Evolutionary conservation across 2,329 filamentous ascomycete genomes (phyloP).

Genomic region (Tricladium varicosporioides): DNA sequence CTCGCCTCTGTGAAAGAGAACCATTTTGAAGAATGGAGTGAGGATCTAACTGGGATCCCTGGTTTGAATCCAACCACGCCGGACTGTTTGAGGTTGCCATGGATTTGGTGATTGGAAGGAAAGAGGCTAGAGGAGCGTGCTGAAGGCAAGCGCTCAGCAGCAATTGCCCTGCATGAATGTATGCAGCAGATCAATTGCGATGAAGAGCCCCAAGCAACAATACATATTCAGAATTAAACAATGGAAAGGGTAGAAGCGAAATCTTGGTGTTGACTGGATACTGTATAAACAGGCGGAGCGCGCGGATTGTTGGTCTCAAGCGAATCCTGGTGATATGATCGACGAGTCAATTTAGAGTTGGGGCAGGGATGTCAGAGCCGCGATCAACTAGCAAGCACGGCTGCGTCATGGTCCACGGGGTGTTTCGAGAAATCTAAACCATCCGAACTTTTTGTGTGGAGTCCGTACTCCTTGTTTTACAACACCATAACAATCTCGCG

Average conservation of each 20-base stretch:
- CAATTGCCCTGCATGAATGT: neutral
- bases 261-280: neutral
- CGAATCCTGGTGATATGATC: neutral
- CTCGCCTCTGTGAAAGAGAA: constrained; percentile 11
- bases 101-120: constrained; percentile 3
- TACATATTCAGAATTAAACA: neutral
- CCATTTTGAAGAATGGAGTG: constrained; percentile 28
- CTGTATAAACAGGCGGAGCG: too few relatives aligned
- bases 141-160: neutral
- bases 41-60: constrained; percentile 22
- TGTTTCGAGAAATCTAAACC: neutral
- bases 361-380: neutral
- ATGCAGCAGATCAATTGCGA: constrained; percentile 5
- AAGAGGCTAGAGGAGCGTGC: neutral
- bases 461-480: too few relatives aligned
- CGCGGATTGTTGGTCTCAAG: neutral
- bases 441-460: neutral
- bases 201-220: neutral
- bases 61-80: constrained; percentile 12
- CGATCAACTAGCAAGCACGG: neutral
- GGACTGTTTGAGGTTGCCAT: constrained; percentile 17
- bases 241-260: neutral
- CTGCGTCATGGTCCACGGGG: constrained; percentile 7
- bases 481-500: too few relatives aligned
- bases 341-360: neutral